Evolutionary conservation across 345 rosid species (phyloP).

Genomic region (Hibiscus mutabilis): DNA sequence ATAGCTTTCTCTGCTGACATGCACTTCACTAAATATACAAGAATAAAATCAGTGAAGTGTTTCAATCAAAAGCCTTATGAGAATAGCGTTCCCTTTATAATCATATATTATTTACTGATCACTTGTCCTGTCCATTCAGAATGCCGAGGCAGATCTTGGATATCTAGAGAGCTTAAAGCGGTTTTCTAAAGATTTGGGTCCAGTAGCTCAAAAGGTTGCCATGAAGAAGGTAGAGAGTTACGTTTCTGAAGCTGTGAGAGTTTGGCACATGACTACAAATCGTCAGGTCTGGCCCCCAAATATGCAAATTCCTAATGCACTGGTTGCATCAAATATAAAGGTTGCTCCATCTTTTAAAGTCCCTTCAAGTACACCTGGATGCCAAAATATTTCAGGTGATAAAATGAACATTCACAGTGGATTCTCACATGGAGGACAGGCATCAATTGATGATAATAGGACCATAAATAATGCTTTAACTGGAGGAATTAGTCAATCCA

Average conservation of each 20-base stretch:
- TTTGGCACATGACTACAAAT: neutral
- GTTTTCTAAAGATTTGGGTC: slow-evolving; percentile 22
- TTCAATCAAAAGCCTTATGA: neutral
- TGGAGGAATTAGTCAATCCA: neutral
- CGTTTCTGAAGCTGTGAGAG: neutral
- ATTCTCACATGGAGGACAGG: neutral
- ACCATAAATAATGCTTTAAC: neutral
- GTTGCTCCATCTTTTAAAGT: slow-evolving; percentile 14
- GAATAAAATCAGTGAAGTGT: neutral
- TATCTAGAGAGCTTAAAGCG: slow-evolving; percentile 16
- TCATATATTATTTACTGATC: slow-evolving; percentile 5
- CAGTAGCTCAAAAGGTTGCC: slow-evolving; percentile 23
- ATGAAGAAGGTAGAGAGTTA: slow-evolving; percentile 13
- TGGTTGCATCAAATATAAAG: slow-evolving; percentile 3
- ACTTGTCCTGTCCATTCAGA: slow-evolving; percentile 9
- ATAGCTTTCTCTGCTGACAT: neutral
- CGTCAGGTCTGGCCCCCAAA: neutral
- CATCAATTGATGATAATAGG: neutral
- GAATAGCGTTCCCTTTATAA: slow-evolving; percentile 2
- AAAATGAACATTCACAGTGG: neutral
- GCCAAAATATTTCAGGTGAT: neutral
- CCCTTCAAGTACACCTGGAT: neutral
- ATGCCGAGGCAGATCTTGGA: slow-evolving; percentile 3
- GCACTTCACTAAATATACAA: neutral
- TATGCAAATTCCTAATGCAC: neutral